Base-by-base conservation (phyloP, 2,329 filamentous ascomycete genomes). In the Periconia sp. region DNA sequence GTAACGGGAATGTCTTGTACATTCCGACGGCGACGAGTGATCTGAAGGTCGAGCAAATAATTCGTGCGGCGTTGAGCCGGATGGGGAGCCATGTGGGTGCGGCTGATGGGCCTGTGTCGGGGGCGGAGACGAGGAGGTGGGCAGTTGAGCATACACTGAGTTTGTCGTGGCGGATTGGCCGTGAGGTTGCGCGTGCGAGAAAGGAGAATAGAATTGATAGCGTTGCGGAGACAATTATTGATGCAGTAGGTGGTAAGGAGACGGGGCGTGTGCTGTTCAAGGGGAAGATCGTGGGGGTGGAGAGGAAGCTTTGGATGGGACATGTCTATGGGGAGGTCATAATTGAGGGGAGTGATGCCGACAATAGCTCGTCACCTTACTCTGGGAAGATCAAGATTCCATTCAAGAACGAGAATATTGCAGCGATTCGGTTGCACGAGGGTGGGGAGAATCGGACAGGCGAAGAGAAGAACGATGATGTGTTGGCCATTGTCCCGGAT, bases 321-420 rank as follows among this genome's bases (percentile, higher is more conserved):
- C 58, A 76, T 70, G 64, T 74, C 2, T 77, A 77, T 44, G 74
- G 76, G 11, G 73, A 76, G 50, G 69, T 77, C 33, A 69, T 76
- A 11, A 66, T 77, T 33, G 73, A 75, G 42, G 70, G 71, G 2
- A 62, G 60, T 1, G 60, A 63, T 37, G 48, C 45, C 30, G 33
- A 13, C 5, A 11, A 37, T 11, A 3, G 11, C 10, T 37, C 33
- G 33, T 47, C 56, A 2, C 52, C 56, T 20, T 67, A 63, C 41
- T 31, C 60, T 7, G 84, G 84, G 0, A 73, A 68, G 30, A 72
- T 88, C 65, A 86, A 83, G 64, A 85, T 90, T 46, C 86, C 86
- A 0, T 89, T 89, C 76, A 89, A 89, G 73, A 90, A 90, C 68
- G 86, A 90, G 65, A 90, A 89, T 62, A 86, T 90, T 43, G 82